phyloP scores from a whole-genome alignment of 441 rosid genomes.

The Codiaeum variegatum region DNA sequence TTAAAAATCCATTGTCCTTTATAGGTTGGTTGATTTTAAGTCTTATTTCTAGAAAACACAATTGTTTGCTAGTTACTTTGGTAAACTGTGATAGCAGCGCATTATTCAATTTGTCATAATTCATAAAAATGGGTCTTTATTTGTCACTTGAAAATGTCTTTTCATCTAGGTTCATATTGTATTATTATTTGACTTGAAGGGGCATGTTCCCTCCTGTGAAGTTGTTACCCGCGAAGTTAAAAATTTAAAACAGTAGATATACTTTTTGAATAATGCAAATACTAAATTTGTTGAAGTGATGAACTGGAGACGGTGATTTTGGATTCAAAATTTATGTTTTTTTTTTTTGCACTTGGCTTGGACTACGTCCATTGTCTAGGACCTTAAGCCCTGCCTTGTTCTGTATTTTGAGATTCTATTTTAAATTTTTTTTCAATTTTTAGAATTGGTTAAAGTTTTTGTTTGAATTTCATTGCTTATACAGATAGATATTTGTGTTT shows the following conservation, averaged over 20 bases:
- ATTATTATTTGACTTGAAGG: not conserved
- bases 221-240: not conserved
- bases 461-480: no score
- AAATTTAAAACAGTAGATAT: not conserved
- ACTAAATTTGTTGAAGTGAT: conserved; percentile 41
- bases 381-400: not conserved
- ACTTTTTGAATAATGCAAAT: conserved; percentile 8
- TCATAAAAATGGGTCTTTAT: no score
- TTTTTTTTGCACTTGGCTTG: not conserved
- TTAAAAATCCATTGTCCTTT: not conserved
- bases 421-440: no score
- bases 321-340: conserved; percentile 86
- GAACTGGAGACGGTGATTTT: conserved; percentile 60
- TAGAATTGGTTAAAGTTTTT: no score
- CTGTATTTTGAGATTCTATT: not conserved
- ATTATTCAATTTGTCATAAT: not conserved
- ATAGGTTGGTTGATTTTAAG: not conserved
- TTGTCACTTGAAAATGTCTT: no score
- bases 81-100: not conserved
- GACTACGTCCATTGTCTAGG: not conserved
- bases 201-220: not conserved
- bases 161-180: no score
- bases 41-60: not conserved
- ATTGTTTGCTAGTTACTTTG: not conserved
- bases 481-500: no score